These are phyloP conservation scores for Sphaerobolus stellatus DNA, from an alignment of 1,284 basidiomycete species.

Conservation along the genomic window DNA sequence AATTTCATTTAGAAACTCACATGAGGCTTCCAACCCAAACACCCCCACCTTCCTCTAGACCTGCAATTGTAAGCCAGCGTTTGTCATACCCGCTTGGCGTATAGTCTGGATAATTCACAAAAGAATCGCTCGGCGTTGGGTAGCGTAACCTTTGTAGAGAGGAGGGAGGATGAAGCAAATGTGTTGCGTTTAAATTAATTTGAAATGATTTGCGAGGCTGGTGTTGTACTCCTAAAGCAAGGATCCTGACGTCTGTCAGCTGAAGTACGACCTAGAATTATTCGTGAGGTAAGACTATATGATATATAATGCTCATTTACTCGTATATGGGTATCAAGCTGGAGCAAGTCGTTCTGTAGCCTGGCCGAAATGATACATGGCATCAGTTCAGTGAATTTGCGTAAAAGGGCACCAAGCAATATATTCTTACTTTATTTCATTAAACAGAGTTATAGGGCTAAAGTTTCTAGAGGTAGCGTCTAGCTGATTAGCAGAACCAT, in stretches of 20 bases:
- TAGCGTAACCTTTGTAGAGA: conserved; percentile 40
- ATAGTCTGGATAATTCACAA: conserved; percentile 67
- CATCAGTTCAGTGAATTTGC: not conserved
- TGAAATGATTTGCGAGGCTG: conserved; percentile 53
- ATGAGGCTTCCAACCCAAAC: conserved; percentile 74
- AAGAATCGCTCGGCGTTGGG: conserved; percentile 54
- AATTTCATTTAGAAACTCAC: conserved; percentile 38
- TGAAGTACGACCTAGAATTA: conserved; percentile 61
- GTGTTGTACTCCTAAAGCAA: conserved; percentile 65
- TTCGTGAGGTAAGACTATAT: not conserved
- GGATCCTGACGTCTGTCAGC: conserved; percentile 68
- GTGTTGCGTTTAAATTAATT: conserved; percentile 63
- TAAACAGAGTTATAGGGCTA: conserved; percentile 62
- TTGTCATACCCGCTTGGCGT: conserved; percentile 66
- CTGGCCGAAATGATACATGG: conserved; percentile 10
- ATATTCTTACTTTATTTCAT: conserved; percentile 67
- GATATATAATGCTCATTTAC: conserved; percentile 12
- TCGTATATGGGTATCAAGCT: conserved; percentile 21
- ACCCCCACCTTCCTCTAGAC: conserved; percentile 57
- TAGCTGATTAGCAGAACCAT: conserved; percentile 68
- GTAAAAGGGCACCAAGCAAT: not conserved
- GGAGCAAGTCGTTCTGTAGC: conserved; percentile 19
- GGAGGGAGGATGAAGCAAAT: conserved; percentile 63
- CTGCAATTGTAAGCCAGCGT: conserved; percentile 57
- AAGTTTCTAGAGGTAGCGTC: conserved; percentile 64